These are phyloP conservation scores for Colletotrichum abscissum DNA, from an alignment of 2,329 filamentous ascomycete species.

Conservation along the genomic window DNA sequence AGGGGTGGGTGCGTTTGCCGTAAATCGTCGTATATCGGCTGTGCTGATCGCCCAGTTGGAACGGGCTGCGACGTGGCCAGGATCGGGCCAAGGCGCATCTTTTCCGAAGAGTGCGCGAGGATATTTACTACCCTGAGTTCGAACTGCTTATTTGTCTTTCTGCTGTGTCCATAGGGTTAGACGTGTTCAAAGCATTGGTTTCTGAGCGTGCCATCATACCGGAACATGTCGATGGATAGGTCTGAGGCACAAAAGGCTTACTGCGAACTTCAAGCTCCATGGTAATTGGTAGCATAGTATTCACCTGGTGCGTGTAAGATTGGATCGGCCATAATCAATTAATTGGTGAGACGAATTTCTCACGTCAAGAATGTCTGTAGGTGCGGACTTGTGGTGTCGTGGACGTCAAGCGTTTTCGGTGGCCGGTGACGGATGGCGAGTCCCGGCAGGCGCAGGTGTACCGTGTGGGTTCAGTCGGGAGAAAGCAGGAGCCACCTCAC, in stretches of 20 bases:
- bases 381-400: too few relatives aligned
- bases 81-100: neutral
- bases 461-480: constrained; percentile 1
- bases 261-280: neutral
- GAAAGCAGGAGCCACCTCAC: neutral
- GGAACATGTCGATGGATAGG: too few relatives aligned
- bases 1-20: neutral
- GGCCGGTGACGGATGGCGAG: constrained; percentile 7
- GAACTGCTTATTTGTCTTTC: neutral
- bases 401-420: neutral
- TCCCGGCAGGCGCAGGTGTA: neutral
- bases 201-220: neutral
- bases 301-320: neutral
- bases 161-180: neutral
- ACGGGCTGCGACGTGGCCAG: constrained; percentile 13
- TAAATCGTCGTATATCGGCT: constrained; percentile 28
- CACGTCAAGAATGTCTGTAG: too few relatives aligned
- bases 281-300: too few relatives aligned
- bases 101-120: neutral
- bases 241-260: neutral
- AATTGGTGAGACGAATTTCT: neutral
- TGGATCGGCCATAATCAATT: neutral
- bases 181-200: neutral
- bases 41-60: constrained; percentile 22
- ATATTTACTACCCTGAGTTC: neutral